phyloP scores from a whole-genome alignment of 129 eudicot genomes.

The Logfia minima region DNA sequence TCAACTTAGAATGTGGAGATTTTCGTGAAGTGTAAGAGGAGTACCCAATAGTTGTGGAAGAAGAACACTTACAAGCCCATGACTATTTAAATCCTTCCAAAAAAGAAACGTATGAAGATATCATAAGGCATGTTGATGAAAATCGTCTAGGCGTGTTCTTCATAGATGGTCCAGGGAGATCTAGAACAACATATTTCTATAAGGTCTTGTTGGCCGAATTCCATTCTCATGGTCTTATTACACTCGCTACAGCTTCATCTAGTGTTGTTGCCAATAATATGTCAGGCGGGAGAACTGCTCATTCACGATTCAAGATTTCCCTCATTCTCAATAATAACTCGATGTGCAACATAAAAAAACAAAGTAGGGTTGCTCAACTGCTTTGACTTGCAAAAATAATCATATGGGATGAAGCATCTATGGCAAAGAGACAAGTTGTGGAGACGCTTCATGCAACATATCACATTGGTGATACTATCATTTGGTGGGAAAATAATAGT shows the following conservation, averaged over 20 bases:
- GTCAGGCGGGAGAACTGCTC: constrained; percentile 28
- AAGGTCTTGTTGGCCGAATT: too few species aligned
- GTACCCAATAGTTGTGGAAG: not conserved
- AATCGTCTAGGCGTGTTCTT: too few species aligned
- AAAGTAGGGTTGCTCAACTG: constrained; percentile 27
- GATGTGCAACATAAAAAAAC: constrained; percentile 10
- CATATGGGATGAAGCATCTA: too few species aligned
- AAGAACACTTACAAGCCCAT: not conserved
- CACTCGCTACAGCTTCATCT: constrained; percentile 17
- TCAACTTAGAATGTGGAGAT: not conserved
- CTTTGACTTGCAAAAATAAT: constrained; percentile 15
- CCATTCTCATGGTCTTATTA: not conserved
- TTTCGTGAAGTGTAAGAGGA: constrained; percentile 6
- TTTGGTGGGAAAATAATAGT: too few species aligned
- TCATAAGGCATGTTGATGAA: too few species aligned
- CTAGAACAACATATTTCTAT: too few species aligned
- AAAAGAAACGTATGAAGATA: not conserved
- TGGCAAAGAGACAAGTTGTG: too few species aligned
- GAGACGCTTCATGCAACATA: too few species aligned
- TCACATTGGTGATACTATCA: too few species aligned
- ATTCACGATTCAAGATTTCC: constrained; percentile 28
- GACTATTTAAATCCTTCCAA: not conserved
- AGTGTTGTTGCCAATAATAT: constrained; percentile 20
- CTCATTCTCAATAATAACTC: not conserved
- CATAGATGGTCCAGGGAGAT: too few species aligned